These are phyloP conservation scores for Astrocystis sublimbata DNA, from an alignment of 495 filamentous ascomycete species.

Conservation along the genomic window DNA sequence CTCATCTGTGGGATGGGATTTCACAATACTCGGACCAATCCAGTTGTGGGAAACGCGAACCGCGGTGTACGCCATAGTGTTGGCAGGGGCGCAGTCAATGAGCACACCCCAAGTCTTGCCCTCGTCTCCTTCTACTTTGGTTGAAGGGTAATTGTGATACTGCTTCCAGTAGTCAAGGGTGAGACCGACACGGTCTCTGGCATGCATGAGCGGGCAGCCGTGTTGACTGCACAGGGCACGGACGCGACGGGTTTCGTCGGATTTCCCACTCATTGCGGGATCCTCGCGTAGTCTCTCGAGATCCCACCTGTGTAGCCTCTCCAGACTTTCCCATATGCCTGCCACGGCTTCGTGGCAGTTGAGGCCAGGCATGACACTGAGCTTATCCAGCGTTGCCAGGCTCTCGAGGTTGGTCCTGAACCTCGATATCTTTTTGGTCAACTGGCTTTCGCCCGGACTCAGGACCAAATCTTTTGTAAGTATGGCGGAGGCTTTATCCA, in stretches of 20 bases:
- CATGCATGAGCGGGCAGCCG: conserved; percentile 80
- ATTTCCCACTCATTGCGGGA: conserved; percentile 44
- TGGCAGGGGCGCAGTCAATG: conserved; percentile 61
- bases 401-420: conserved; percentile 83
- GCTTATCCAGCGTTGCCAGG: conserved; percentile 73
- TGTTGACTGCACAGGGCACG: conserved; percentile 65
- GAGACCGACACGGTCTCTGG: conserved; percentile 68
- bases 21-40: conserved; percentile 62
- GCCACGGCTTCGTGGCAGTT: conserved; percentile 89
- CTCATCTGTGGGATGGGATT: conserved; percentile 41
- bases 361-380: conserved; percentile 69
- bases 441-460: conserved; percentile 43
- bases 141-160: conserved; percentile 50
- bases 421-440: conserved; percentile 62
- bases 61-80: conserved; percentile 52
- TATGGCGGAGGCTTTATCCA: conserved; percentile 52
- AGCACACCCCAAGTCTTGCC: conserved; percentile 58
- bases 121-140: conserved; percentile 29
- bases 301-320: conserved; percentile 66
- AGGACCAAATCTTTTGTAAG: conserved; percentile 56
- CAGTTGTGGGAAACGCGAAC: conserved; percentile 67
- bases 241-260: conserved; percentile 53
- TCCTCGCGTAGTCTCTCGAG: conserved; percentile 59
- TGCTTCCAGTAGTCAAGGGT: conserved; percentile 86
- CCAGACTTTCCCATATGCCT: conserved; percentile 69